Conservation (phyloP, 306 rosid species). For the Gleditsia sinensis region DNA sequence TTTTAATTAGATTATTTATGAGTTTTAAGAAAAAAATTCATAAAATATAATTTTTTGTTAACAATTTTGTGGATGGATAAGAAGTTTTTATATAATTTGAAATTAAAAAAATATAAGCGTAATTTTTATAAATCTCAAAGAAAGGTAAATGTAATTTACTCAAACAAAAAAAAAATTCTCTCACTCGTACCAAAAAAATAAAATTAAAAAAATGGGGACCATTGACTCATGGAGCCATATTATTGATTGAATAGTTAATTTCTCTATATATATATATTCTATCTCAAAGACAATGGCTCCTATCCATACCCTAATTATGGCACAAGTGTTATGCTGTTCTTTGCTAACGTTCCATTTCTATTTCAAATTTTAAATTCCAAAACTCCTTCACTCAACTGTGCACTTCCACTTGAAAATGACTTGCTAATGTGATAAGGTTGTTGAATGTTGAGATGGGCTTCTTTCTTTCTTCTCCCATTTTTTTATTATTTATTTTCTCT, state of each 20-base stretch:
- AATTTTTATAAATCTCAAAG: too few relatives aligned
- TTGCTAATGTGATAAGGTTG: constrained; percentile 28
- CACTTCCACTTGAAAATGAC: constrained; percentile 43
- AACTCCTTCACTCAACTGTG: constrained; percentile 26
- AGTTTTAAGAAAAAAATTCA: too few relatives aligned
- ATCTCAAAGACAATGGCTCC: constrained; percentile 21
- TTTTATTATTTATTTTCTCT: not conserved
- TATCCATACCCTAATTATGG: constrained; percentile 25
- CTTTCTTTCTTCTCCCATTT: not conserved
- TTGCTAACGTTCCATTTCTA: constrained; percentile 39
- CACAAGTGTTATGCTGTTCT: constrained; percentile 6
- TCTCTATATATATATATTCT: constrained; percentile 26
- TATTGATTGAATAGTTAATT: constrained; percentile 22
- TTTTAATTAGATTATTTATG: too few relatives aligned
- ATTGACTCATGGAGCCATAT: not conserved
- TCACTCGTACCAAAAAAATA: too few relatives aligned
- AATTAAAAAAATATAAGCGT: too few relatives aligned
- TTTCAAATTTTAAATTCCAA: constrained; percentile 42
- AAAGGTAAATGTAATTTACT: too few relatives aligned
- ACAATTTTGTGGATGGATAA: too few relatives aligned
- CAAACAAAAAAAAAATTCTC: too few relatives aligned
- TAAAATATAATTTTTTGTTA: too few relatives aligned
- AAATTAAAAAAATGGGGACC: constrained; percentile 36
- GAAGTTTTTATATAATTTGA: too few relatives aligned
- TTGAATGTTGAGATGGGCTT: not conserved